A percentile compares a stretch with the other conserved stretches of the same genome.
Evolutionary conservation across 805 yeast genomes (phyloP).

Genomic region (Lipomyces oligophaga): DNA sequence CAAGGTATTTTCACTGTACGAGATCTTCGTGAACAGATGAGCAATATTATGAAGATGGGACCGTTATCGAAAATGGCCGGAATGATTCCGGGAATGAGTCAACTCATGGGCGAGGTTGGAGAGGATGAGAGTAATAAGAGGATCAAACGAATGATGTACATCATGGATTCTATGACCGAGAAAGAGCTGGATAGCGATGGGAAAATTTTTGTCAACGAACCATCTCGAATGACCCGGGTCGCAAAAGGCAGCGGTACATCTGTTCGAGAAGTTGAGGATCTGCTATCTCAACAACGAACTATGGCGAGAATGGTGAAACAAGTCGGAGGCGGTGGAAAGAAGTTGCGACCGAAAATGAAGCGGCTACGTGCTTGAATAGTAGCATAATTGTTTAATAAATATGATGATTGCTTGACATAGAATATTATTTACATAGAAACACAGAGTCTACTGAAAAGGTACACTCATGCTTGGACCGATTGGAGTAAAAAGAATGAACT

Average conservation of each 20-base stretch:
- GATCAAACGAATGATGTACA: constrained; percentile 81
- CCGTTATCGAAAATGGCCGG: constrained; percentile 89
- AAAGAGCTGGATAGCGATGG: constrained; percentile 91
- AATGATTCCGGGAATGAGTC: constrained; percentile 91
- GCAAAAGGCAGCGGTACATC: constrained; percentile 94
- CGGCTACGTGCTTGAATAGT: constrained; percentile 14
- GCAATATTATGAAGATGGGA: constrained; percentile 93
- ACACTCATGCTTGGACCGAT: too few species aligned
- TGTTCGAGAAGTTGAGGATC: constrained; percentile 89
- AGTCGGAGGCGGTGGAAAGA: constrained; percentile 45
- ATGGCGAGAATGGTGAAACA: constrained; percentile 90
- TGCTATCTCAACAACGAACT: constrained; percentile 83
- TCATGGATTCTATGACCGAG: constrained; percentile 94
- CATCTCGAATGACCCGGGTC: constrained; percentile 79
- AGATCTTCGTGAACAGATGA: constrained; percentile 92
- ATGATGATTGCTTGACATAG: neutral
- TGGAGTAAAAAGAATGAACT: constrained; percentile 19
- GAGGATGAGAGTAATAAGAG: constrained; percentile 77
- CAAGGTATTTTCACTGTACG: constrained; percentile 91
- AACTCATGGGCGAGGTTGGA: constrained; percentile 74
- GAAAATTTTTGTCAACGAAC: constrained; percentile 68
- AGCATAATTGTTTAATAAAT: neutral
- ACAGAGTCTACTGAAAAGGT: too few species aligned
- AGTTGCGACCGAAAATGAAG: constrained; percentile 22
- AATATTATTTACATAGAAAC: too few species aligned